Evolutionary conservation across 345 rosid species (phyloP), one percentile per base, ranked within the genome.

Genomic region (Zanthoxylum bungeanum): DNA sequence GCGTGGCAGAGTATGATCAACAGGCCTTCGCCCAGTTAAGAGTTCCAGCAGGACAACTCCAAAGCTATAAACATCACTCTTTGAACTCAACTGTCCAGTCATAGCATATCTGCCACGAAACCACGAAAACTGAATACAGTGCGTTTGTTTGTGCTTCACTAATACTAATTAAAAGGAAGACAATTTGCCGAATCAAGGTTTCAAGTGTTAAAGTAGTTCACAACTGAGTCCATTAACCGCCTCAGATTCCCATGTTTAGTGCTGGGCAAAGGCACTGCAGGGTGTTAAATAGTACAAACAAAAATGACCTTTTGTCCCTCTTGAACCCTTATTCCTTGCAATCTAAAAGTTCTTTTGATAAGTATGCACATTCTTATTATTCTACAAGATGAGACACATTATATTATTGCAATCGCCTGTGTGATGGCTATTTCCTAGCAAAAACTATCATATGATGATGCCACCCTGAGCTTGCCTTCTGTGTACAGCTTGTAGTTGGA

Each of bases 11-110:
- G 93, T 89, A 37, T 87, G 97, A 75, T 91, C 97, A n/a, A 91
- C 90, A 63, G 96, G 96, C 75, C 88, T 91, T 66, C 96, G 82
- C 28, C 96, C 93, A 0, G 97, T 91, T 52, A 91, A 77, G 72
- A 91, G 97, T 75, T 91, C 97, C 61, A 88, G 84, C 51, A 91
- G 85, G 60, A 91, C 89, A 66, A 91, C 93, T 1, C 97, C 97
- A 39, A 91, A 91, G 76, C 97, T 91, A 75, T 91, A 91, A 8
- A 88, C 97, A 44, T 91, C 93, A 56, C 97, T 87, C 87, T 89
- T 91, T 76, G 86, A 75, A 68, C 87, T 91, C 79, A 85, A 79
- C 36, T 86, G 85, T 66, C 97, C 93, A 9, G 97, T 91, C 93
- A 91, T 88, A 65, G 97, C 90, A 74, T 84, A 91, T 71, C 97